Percentiles rank a stretch among this genome's conserved stretches.
Evolutionary conservation across 192 early-diverging fungal species (phyloP).

Genomic region (Piromyces sp.): DNA sequence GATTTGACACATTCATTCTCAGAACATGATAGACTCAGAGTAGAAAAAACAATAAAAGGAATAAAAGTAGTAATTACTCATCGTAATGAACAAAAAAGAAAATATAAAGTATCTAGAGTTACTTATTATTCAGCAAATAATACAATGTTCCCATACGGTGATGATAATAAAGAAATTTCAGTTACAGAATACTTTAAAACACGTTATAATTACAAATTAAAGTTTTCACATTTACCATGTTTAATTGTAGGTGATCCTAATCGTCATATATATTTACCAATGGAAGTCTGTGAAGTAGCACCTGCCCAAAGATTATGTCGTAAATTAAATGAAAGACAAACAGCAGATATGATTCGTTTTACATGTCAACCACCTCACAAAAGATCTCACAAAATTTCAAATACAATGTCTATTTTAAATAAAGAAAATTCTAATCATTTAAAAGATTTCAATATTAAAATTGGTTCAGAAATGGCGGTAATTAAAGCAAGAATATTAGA

Average conservation of each 20-base stretch:
- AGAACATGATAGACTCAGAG: too few species aligned
- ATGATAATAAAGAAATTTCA: constrained; percentile 29
- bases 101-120: constrained; percentile 51
- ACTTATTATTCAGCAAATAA: constrained; percentile 41
- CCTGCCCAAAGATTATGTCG: constrained; percentile 66
- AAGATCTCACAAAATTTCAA: constrained; percentile 66
- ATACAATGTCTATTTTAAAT: constrained; percentile 42
- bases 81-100: constrained; percentile 41
- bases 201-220: constrained; percentile 51
- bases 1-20: too few species aligned
- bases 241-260: constrained; percentile 52
- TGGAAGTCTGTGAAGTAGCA: constrained; percentile 76
- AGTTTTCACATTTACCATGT: constrained; percentile 63
- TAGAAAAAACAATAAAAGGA: constrained; percentile 14
- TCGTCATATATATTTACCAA: constrained; percentile 48
- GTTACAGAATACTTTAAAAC: constrained; percentile 67
- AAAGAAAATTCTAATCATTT: constrained; percentile 54
- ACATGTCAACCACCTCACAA: constrained; percentile 68
- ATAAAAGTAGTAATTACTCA: constrained; percentile 36
- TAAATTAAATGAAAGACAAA: constrained; percentile 70
- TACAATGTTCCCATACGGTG: constrained; percentile 44
- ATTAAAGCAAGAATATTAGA: constrained; percentile 51
- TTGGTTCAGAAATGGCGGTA: constrained; percentile 23
- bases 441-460: constrained; percentile 50
- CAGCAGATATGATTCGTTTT: constrained; percentile 88